Percentiles rank a stretch among this genome's conserved stretches.
Evolutionary conservation across 768 basidiomycete genomes (phyloP).

Genomic region (Hygrocybe coccinea): DNA sequence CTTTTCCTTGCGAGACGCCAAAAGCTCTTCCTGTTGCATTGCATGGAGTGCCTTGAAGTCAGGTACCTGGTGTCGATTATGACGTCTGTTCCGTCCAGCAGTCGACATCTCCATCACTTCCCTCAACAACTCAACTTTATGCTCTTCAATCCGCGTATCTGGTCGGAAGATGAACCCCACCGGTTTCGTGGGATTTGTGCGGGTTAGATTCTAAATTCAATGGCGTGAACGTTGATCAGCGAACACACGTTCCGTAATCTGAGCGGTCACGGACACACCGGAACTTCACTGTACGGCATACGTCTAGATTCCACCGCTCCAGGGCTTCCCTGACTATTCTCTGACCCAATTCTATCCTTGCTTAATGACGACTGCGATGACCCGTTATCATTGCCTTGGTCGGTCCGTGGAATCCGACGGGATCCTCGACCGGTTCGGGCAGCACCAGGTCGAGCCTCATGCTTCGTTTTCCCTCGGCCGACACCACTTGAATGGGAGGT

Average conservation of each 20-base stretch:
- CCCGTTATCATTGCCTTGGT: background rate
- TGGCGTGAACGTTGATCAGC: background rate
- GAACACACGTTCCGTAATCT: background rate
- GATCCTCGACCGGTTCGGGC: background rate
- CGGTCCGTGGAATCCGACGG: too few relatives aligned
- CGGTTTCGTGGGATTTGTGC: conserved; percentile 40
- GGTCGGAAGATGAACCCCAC: conserved; percentile 50
- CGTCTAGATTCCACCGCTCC: background rate
- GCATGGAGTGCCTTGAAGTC: conserved; percentile 55
- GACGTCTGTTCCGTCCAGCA: conserved; percentile 16
- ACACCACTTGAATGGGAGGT: background rate
- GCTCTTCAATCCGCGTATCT: conserved; percentile 46
- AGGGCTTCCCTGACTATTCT: background rate
- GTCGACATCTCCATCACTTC: conserved; percentile 19
- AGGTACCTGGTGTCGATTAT: conserved; percentile 36
- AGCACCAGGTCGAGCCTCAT: background rate
- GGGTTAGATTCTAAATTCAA: background rate
- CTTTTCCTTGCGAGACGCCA: conserved; percentile 40
- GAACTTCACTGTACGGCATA: background rate
- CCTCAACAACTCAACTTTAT: conserved; percentile 37
- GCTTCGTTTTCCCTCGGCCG: background rate
- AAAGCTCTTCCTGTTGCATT: conserved; percentile 39
- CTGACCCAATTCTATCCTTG: background rate
- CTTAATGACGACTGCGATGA: background rate
- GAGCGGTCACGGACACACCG: background rate